phyloP scores from a whole-genome alignment of 2,329 filamentous ascomycete genomes.

The Cordyceps pruinosa region DNA sequence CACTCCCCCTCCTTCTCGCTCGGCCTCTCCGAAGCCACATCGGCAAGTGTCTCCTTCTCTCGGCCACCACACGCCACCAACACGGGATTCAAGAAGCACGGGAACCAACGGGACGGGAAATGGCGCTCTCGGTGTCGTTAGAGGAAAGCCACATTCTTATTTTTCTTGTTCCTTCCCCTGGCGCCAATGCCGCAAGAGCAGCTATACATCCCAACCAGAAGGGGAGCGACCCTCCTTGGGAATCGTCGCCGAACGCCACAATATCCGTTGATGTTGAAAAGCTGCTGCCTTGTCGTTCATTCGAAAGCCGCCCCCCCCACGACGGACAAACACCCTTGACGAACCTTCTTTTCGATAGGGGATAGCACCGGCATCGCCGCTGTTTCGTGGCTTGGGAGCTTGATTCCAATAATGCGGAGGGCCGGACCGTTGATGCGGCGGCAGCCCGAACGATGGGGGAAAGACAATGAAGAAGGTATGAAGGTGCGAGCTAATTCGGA shows the following conservation, averaged over 20 bases:
- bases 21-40: constrained; percentile 1
- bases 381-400: neutral
- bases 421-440: too few species aligned
- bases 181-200: too few species aligned
- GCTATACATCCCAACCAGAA: too few species aligned
- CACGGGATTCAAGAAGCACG: constrained; percentile 1
- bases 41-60: too few species aligned
- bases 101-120: neutral
- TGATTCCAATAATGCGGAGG: too few species aligned
- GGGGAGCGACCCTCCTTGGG: neutral
- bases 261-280: neutral
- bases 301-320: neutral
- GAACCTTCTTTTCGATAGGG: too few species aligned
- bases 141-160: neutral
- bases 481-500: too few species aligned
- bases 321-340: too few species aligned
- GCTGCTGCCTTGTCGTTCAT: neutral
- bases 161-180: neutral
- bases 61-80: neutral
- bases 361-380: neutral
- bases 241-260: neutral
- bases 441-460: too few species aligned
- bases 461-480: too few species aligned
- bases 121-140: neutral
- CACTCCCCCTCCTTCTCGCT: constrained; percentile 1